Percentiles rank a stretch among this genome's conserved stretches.
phyloP scores from a whole-genome alignment of 352 stramenopile species.

The Blastocystis sp. region DNA sequence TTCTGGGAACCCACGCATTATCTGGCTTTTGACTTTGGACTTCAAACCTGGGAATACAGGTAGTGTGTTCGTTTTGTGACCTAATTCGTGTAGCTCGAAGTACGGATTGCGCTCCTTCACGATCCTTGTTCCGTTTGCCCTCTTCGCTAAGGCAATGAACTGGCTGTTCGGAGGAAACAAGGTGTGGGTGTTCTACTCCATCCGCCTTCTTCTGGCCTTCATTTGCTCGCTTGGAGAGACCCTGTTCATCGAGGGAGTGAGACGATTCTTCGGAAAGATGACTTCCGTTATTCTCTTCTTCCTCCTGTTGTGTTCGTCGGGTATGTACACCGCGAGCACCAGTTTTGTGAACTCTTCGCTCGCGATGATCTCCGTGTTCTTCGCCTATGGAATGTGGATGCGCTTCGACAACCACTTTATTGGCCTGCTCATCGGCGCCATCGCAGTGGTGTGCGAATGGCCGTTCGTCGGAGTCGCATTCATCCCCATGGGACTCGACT shows the following conservation, averaged over 20 bases:
- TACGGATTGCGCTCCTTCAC: conserved; percentile 82
- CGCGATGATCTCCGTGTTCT: conserved; percentile 81
- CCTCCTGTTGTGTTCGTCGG: conserved; percentile 78
- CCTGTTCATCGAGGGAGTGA: conserved; percentile 77
- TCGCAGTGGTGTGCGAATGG: conserved; percentile 81
- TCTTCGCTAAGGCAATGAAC: conserved; percentile 61
- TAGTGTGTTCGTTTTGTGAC: not conserved
- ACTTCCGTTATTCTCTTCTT: conserved; percentile 77
- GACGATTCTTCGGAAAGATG: conserved; percentile 75
- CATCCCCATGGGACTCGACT: conserved; percentile 79
- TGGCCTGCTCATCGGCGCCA: conserved; percentile 77
- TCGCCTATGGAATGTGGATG: conserved; percentile 80
- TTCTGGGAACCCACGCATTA: conserved; percentile 85
- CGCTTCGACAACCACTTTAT: conserved; percentile 74
- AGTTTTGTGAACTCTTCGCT: conserved; percentile 80
- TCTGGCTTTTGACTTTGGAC: conserved; percentile 79
- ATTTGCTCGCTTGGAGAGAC: conserved; percentile 77
- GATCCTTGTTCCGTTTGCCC: conserved; percentile 76
- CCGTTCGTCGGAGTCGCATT: conserved; percentile 83
- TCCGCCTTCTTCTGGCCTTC: conserved; percentile 77
- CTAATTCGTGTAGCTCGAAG: conserved; percentile 71
- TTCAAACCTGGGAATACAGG: conserved; percentile 85
- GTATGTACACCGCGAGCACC: conserved; percentile 81
- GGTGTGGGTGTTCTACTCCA: conserved; percentile 79
- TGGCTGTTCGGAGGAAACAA: conserved; percentile 69